Evolutionary conservation across 345 rosid genomes (phyloP).

Genomic region (Microcos paniculata): DNA sequence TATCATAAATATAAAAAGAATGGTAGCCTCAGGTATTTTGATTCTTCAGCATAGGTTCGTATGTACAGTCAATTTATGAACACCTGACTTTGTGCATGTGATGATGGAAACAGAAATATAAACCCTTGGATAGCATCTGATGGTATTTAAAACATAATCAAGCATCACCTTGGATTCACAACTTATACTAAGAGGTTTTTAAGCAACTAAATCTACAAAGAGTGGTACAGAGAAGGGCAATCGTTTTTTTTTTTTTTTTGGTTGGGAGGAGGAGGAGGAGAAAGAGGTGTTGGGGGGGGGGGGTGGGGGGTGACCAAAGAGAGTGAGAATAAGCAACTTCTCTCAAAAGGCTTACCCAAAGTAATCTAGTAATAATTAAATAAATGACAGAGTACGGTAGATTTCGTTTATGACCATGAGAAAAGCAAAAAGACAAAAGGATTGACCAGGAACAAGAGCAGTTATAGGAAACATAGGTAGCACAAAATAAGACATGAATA

Average conservation of each 20-base stretch:
- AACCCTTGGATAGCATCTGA: too few species aligned
- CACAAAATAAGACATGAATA: not conserved
- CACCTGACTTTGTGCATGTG: not conserved
- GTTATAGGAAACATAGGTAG: not conserved
- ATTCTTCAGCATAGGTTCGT: not conserved
- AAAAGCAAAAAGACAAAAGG: not conserved
- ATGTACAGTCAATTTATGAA: not conserved
- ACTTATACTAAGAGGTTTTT: not conserved
- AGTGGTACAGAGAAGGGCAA: too few species aligned
- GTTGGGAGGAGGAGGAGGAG: too few species aligned
- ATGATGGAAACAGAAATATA: too few species aligned
- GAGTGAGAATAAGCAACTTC: not conserved
- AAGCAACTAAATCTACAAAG: not conserved
- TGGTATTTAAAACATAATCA: too few species aligned
- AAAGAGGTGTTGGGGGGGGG: too few species aligned
- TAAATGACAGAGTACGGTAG: not conserved
- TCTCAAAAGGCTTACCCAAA: not conserved
- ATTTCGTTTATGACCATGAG: not conserved
- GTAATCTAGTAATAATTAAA: not conserved
- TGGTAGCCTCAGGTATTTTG: not conserved
- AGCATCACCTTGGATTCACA: not conserved
- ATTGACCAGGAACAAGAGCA: not conserved
- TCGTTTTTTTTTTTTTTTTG: too few species aligned
- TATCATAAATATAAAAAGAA: not conserved
- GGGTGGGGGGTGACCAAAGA: too few species aligned